A percentile compares a stretch with the other conserved stretches of the same genome.
Conservation (phyloP, 2,329 filamentous ascomycete species). For the Xylaria sp. region DNA sequence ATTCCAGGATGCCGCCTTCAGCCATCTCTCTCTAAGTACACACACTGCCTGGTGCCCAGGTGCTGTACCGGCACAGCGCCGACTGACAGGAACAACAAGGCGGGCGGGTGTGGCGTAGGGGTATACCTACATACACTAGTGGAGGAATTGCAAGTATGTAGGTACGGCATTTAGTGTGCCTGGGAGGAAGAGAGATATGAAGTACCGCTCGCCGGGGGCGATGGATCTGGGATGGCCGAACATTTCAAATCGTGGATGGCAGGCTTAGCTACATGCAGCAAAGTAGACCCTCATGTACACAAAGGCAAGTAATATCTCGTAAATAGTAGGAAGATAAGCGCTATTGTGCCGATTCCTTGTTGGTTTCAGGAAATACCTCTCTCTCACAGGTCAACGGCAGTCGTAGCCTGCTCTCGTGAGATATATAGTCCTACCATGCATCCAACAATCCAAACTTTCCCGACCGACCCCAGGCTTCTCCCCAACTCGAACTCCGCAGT, state of each 20-base stretch:
- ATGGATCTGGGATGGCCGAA: slow-evolving; percentile 26
- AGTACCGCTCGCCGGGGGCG: slow-evolving; percentile 14
- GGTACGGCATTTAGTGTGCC: background rate
- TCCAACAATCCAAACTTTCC: slow-evolving; percentile 6
- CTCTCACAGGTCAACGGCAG: background rate
- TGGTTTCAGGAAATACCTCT: slow-evolving; percentile 27
- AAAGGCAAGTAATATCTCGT: background rate
- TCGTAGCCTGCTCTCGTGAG: slow-evolving; percentile 27
- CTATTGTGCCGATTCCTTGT: slow-evolving; percentile 10
- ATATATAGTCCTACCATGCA: slow-evolving; percentile 37
- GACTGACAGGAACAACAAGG: background rate
- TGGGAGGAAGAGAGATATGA: background rate
- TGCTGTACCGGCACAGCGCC: no score
- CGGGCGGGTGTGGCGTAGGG: background rate
- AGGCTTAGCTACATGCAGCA: slow-evolving; percentile 12
- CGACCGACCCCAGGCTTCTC: slow-evolving; percentile 11
- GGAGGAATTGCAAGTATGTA: background rate
- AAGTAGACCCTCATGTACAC: background rate
- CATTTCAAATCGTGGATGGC: slow-evolving; percentile 36
- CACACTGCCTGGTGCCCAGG: background rate
- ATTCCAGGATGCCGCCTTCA: slow-evolving; percentile 8
- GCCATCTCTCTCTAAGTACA: background rate
- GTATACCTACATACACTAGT: background rate
- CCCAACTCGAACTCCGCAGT: slow-evolving; percentile 10
- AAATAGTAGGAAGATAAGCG: slow-evolving; percentile 16